Evolutionary conservation across 257 asterid species (phyloP), one percentile per base, ranked within the genome.

Genomic region (Fraxinus excelsior): DNA sequence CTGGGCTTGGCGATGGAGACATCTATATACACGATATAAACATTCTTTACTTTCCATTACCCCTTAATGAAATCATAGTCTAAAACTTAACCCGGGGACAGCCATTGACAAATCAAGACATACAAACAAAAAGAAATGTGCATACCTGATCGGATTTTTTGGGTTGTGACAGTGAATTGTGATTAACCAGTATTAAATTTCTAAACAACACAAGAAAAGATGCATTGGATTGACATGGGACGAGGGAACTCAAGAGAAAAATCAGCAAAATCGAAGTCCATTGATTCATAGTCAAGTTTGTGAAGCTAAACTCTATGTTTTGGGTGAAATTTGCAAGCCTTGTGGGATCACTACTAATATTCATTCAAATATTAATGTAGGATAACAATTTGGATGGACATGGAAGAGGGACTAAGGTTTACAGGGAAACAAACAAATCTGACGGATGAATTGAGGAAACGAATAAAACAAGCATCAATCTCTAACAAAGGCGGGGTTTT

Each of bases 381-480:
- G 77, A 53, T 69, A 78, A 26, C 65, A 42, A 32, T 16, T 44
- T 13, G 56, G 64, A 58, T 4, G 73, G 58, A 42, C 35, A 18
- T 19, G 29, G 66, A 18, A 38, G 70, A 29, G 18, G 23, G 58
- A 51, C 26, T 19, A 26, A 72, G 13, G 18, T 70, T 75, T 74
- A 75, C 60, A 70, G 49, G 53, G 26, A 32, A 69, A 31, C 56
- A 51, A 71, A 40, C 77, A 82, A 77, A 16, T 75, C 58, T 75
- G 89, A 81, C 89, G 88, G 89, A 83, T 14, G 29, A 35, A 83
- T 49, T 73, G 74, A 82, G 80, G 73, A 78, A 29, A 23, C 18
- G 26, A 26, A 62, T 26, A 9, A 62, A 62, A 26, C 11, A 62
- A 5, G n/a, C 60, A 23, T 26, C 32, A 23, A n/a, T 56, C 26